Conservation (phyloP, 2,329 filamentous ascomycete genomes). For the Ceratocystis huliohia region DNA sequence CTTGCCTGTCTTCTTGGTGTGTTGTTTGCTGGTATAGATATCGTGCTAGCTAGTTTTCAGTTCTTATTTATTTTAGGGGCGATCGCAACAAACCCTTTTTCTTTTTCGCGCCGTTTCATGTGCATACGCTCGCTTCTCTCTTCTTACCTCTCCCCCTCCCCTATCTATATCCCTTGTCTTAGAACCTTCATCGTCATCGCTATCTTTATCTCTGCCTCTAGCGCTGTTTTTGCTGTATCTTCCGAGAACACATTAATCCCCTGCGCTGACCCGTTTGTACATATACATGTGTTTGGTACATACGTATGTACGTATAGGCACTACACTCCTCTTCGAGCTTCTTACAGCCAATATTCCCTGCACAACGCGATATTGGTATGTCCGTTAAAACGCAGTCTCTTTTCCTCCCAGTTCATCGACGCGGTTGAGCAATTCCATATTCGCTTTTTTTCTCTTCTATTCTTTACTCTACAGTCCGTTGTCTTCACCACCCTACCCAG, state of each 20-base stretch:
- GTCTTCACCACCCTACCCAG: not conserved
- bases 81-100: no score
- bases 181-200: no score
- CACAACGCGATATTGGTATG: not conserved
- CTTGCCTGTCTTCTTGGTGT: not conserved
- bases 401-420: not conserved
- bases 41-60: no score
- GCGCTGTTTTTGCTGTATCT: not conserved
- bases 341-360: not conserved
- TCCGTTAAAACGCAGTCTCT: not conserved
- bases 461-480: not conserved
- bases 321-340: not conserved
- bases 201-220: not conserved
- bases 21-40: no score
- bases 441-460: not conserved
- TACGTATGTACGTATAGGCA: not conserved
- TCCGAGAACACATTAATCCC: not conserved
- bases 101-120: no score
- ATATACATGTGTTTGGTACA: not conserved
- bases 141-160: no score
- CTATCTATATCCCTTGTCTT: no score
- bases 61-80: no score
- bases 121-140: no score
- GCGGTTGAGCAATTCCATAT: not conserved
- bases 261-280: not conserved